These are phyloP conservation scores for Exophiala phaeomuriformis DNA, from an alignment of 2,329 filamentous ascomycete species.

Conservation along the genomic window DNA sequence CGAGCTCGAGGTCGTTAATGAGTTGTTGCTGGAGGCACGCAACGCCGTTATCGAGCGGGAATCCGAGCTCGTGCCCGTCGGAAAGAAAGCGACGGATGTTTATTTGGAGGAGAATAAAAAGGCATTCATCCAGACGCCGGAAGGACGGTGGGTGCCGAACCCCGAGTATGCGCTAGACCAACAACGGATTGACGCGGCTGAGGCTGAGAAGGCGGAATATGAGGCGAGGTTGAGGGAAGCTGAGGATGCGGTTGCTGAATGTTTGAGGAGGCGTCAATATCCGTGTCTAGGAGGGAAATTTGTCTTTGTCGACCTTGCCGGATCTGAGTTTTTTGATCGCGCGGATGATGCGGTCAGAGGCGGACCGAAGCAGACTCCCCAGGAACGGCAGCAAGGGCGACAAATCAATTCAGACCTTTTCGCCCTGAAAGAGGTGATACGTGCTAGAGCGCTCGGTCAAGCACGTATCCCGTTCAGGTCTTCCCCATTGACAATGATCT, in stretches of 20 bases:
- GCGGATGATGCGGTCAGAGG: conserved; percentile 21
- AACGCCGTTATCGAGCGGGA: conserved; percentile 37
- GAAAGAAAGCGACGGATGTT: conserved; percentile 38
- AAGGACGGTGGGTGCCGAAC: conserved; percentile 33
- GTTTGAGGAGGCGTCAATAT: conserved; percentile 26
- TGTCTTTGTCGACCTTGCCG: conserved; percentile 43
- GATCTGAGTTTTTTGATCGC: conserved; percentile 38
- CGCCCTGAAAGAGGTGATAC: conserved; percentile 43
- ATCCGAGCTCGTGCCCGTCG: conserved; percentile 41
- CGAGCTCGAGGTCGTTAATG: conserved; percentile 39
- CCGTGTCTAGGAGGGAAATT: conserved; percentile 37
- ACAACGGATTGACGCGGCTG: conserved; percentile 35
- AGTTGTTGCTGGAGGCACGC: conserved; percentile 33
- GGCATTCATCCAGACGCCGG: conserved; percentile 27
- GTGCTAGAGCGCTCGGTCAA: conserved; percentile 31
- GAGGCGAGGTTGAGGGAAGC: conserved; percentile 33
- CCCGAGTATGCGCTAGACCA: conserved; percentile 35
- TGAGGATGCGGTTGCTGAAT: conserved; percentile 29
- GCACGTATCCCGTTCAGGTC: conserved; percentile 38
- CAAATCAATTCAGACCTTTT: conserved; percentile 44
- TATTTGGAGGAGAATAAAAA: conserved; percentile 36
- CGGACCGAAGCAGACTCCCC: conserved; percentile 30
- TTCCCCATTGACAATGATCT: conserved; percentile 38
- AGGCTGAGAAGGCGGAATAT: conserved; percentile 34
- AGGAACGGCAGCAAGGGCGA: conserved; percentile 37